Conservation (phyloP, 768 basidiomycete species). For the Leucosporidium scottii region DNA sequence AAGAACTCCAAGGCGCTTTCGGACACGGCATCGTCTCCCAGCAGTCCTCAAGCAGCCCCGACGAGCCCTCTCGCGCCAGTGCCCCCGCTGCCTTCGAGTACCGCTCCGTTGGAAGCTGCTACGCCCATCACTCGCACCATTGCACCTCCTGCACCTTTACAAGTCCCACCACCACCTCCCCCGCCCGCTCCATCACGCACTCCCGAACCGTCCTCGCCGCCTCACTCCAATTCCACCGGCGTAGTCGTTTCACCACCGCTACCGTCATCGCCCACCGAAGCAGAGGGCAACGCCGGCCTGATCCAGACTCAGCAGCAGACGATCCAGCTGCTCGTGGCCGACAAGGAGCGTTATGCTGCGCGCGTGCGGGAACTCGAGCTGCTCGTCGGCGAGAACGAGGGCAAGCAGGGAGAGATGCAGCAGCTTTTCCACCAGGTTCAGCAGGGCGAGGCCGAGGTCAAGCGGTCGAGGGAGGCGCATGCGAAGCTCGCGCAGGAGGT, state of each 20-base stretch:
- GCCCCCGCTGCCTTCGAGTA: not conserved
- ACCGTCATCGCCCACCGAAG: not conserved
- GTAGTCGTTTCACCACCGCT: conserved; percentile 22
- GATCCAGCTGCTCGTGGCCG: conserved; percentile 67
- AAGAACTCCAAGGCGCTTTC: conserved; percentile 11
- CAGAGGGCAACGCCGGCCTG: not conserved
- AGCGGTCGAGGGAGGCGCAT: not conserved
- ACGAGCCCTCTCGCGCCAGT: not conserved
- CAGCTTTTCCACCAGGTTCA: not conserved
- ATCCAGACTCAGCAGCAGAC: conserved; percentile 54
- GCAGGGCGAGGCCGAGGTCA: not conserved
- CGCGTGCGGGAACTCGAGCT: conserved; percentile 18
- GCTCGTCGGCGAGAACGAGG: conserved; percentile 5
- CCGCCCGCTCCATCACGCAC: not conserved
- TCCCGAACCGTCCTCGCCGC: conserved; percentile 6
- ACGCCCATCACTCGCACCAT: not conserved
- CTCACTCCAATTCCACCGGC: conserved; percentile 20
- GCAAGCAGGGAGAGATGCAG: conserved; percentile 7
- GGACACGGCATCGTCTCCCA: not conserved
- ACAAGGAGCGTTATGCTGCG: conserved; percentile 55
- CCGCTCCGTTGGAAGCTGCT: not conserved
- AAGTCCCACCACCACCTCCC: not conserved
- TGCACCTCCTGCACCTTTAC: not conserved
- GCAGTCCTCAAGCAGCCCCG: not conserved
- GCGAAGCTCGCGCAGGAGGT: not conserved